Evolutionary conservation across 208 protist species (phyloP), one percentile per base, ranked within the genome.

Genomic region (Trypanosoma scelopori): DNA sequence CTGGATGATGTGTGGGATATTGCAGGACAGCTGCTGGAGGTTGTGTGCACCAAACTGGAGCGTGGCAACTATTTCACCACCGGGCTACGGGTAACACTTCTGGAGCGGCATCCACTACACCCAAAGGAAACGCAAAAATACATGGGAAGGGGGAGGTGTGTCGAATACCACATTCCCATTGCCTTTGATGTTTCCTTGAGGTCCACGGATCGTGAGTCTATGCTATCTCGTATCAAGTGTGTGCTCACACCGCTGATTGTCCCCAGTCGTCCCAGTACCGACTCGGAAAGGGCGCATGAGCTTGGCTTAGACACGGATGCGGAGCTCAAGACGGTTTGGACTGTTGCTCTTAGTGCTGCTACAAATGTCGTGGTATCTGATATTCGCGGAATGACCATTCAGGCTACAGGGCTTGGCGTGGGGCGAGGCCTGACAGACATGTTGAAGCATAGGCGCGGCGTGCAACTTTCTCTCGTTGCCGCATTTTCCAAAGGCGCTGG

Each of bases 91-190:
- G 59, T 94, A 15, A 93, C 87, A 3, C 20, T 96, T 3, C 76
- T 94, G 25, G 85, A 96, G 65, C 80, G 91, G 0, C 83, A 96
- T 70, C 91, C 91, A 12, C 62, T 89, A 50, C 74, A 87, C 58
- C 77, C 91, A 6, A 87, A 89, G 66, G 75, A 83, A 46, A 76
- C 87, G 2, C 78, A 85, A 55, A 96, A 96, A 60, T 94, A 79
- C 74, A 90, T 94, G 83, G 91, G 91, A 20, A 75, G 87, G 11
- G 91, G 91, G 37, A 76, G 73, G 42, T 96, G 91, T 50, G 69
- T 96, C 9, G 87, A 94, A 62, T 76, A 89, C 55, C 80, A 93
- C 68, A 37, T 96, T 43, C 61, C 87, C 12, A 53, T 92, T 43
- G 61, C 47, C 18, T 86, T 95, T 55, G 64, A 78, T 3, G 72